phyloP scores from a whole-genome alignment of 495 filamentous ascomycete species.

The Penicillium steckii region DNA sequence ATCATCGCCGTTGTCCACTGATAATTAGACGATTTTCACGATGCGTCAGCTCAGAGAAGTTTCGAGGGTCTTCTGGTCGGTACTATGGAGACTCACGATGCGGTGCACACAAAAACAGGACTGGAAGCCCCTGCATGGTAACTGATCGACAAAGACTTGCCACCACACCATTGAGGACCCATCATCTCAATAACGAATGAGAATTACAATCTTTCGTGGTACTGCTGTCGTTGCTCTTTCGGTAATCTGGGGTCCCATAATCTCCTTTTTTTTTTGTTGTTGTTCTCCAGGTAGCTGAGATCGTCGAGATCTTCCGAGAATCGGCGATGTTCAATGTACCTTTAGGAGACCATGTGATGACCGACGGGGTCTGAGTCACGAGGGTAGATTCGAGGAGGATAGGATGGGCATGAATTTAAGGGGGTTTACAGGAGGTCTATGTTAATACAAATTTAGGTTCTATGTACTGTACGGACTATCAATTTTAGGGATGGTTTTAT shows the following conservation, averaged over 20 bases:
- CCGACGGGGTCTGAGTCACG: neutral
- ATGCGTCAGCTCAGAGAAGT: neutral
- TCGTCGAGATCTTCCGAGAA: neutral
- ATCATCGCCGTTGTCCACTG: neutral
- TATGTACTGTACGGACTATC: too few species aligned
- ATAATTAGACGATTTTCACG: neutral
- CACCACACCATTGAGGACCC: neutral
- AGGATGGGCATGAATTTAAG: too few species aligned
- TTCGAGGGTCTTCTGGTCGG: neutral
- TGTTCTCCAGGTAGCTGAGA: neutral
- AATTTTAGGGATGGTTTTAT: too few species aligned
- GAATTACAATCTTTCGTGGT: neutral
- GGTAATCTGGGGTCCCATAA: neutral
- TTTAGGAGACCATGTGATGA: neutral
- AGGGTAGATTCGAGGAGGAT: neutral
- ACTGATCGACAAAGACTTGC: neutral
- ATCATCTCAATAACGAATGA: neutral
- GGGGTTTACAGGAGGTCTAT: too few species aligned
- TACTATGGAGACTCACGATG: neutral
- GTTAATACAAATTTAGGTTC: too few species aligned
- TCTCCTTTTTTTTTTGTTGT: neutral
- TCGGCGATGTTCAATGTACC: neutral
- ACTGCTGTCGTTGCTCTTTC: neutral
- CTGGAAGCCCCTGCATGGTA: neutral
- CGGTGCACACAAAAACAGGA: neutral